Evolutionary conservation across 2,329 filamentous ascomycete species (phyloP).

Genomic region (Fusarium decemcellulare): DNA sequence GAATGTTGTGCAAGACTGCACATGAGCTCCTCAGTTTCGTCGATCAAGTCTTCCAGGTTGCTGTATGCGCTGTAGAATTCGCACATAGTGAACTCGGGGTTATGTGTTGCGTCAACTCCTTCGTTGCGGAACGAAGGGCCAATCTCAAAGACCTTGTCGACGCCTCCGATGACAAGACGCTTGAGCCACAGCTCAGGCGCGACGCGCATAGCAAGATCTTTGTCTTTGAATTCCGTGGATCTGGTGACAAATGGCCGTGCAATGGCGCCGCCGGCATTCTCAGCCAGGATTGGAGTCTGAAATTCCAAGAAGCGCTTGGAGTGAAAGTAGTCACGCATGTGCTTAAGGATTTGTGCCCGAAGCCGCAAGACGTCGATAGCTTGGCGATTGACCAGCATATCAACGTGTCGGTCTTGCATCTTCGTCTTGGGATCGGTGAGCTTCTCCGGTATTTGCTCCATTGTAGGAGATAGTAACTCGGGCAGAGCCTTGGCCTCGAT

Average conservation of each 20-base stretch:
- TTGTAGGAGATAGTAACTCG: constrained; percentile 79
- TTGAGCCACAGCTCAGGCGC: constrained; percentile 97
- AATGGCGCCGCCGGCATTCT: constrained; percentile 86
- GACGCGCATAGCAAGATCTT: constrained; percentile 83
- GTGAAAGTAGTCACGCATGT: constrained; percentile 81
- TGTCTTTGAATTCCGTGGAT: constrained; percentile 81
- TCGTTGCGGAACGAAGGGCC: constrained; percentile 95
- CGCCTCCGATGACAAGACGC: constrained; percentile 87
- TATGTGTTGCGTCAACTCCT: constrained; percentile 90
- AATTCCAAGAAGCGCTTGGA: constrained; percentile 85
- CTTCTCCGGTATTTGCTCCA: constrained; percentile 83
- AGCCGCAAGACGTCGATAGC: constrained; percentile 79
- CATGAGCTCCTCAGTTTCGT: constrained; percentile 81
- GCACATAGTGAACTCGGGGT: constrained; percentile 97
- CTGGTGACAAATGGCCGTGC: constrained; percentile 89
- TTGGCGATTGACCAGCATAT: constrained; percentile 83
- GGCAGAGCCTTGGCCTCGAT: constrained; percentile 79
- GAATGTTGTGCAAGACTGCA: constrained; percentile 69
- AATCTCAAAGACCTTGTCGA: constrained; percentile 93
- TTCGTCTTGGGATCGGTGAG: constrained; percentile 80
- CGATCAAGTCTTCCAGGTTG: constrained; percentile 81
- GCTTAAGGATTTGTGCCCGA: constrained; percentile 80
- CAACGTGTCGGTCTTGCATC: constrained; percentile 85
- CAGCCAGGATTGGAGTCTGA: constrained; percentile 88
- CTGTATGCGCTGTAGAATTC: constrained; percentile 95